Percentiles rank a stretch among this genome's conserved stretches.
These are phyloP conservation scores for Gonium pectorale DNA, from an alignment of 139 green algal genomes.

Conservation along the genomic window DNA sequence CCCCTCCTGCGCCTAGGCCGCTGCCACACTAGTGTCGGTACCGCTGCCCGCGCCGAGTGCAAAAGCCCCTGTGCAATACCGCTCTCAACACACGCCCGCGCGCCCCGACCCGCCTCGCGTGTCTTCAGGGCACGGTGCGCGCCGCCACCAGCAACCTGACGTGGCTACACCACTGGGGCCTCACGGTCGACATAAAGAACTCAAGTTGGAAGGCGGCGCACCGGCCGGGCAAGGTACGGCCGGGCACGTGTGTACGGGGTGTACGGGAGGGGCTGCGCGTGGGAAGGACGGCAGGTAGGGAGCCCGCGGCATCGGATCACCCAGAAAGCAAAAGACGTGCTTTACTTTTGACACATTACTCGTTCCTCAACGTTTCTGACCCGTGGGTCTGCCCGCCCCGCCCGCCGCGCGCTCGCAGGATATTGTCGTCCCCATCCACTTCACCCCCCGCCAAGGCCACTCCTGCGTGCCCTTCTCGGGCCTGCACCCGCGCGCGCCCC, in stretches of 20 bases:
- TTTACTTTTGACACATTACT: too few relatives aligned
- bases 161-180: slow-evolving; percentile 59
- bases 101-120: background rate
- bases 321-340: too few relatives aligned
- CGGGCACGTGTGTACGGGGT: background rate
- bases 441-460: background rate
- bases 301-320: too few relatives aligned
- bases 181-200: slow-evolving; percentile 7
- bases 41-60: too few relatives aligned
- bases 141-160: slow-evolving; percentile 25
- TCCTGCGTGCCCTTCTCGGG: background rate
- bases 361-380: too few relatives aligned
- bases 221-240: slow-evolving; percentile 44
- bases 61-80: too few relatives aligned
- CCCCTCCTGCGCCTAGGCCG: too few relatives aligned
- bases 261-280: too few relatives aligned
- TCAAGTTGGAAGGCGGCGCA: slow-evolving; percentile 46
- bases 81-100: background rate
- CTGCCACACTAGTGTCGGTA: too few relatives aligned
- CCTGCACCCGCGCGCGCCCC: slow-evolving; percentile 28
- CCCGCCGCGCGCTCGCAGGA: background rate
- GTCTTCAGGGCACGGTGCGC: background rate
- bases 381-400: too few relatives aligned
- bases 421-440: slow-evolving; percentile 29
- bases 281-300: too few relatives aligned